Base-by-base conservation (phyloP, 176 grass and related monocot genomes). In the Bolboschoenus planiculmis region DNA sequence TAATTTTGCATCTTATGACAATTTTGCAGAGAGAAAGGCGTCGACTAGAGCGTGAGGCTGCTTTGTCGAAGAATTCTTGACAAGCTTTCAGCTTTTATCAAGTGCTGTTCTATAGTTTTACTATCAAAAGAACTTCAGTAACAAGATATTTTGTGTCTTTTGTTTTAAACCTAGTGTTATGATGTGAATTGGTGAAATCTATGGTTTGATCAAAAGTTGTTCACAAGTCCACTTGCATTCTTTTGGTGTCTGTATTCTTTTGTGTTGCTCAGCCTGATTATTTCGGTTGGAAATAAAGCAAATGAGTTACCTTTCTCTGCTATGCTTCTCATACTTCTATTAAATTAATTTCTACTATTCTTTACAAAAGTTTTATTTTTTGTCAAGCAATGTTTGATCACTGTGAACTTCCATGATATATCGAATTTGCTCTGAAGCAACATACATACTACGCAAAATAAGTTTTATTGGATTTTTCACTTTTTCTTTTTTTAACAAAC, bases 11-110 rank as follows among this genome's bases (percentile, higher is more conserved):
- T 46, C 20, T 27, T 53, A 29, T 35, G 0, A 1, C 37, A 0
- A 27, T 77, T 36, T 39, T 74, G 20, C 57, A 91, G 92, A 89
- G 92, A 84, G 92, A 91, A 85, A 68, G 83, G 11, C 89, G 78
- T 78, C 64, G 27, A 79, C 86, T 57, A 57, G 87, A 89, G 51
- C 92, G 85, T 83, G 87, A 94, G 56, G 85, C 76, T 57, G 51
- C 79, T 64, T 76, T 68, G 6, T 9, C n/a, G 1, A 88, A 87
- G n/a, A 47, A 24, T 83, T 83, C 85, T 90, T 26, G 83, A 80
- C 23, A 20, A 15, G 6, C 30, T 20, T 27, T 78, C 10, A 21
- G 11, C 23, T 80, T 37, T 80, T 6, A n/a, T 21, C 30, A 29
- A 57, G 4, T 58, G 16, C 11, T 80, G 16, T 39, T 80, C 23